These are phyloP conservation scores for Penicillium polonicum DNA, from an alignment of 2,329 filamentous ascomycete species.

Conservation along the genomic window DNA sequence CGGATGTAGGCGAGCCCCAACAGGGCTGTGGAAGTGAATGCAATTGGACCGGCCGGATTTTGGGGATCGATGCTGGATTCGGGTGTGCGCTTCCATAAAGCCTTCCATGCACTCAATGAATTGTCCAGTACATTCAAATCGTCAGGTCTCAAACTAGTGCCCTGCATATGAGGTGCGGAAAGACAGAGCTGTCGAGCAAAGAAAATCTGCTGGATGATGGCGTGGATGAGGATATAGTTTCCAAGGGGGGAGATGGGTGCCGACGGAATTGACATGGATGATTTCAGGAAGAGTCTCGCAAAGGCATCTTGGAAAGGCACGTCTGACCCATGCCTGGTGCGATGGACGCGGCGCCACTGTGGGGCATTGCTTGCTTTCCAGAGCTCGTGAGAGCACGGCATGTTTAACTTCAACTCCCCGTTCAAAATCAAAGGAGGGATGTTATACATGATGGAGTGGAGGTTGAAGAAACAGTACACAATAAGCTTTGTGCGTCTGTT, in stretches of 20 bases:
- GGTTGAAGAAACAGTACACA: conserved; percentile 58
- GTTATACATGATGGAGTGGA: conserved; percentile 63
- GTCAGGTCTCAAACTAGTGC: conserved; percentile 45
- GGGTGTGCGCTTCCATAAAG: conserved; percentile 53
- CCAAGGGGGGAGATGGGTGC: conserved; percentile 50
- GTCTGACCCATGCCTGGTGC: conserved; percentile 35
- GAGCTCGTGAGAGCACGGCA: conserved; percentile 55
- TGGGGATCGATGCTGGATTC: conserved; percentile 56
- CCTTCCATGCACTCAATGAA: conserved; percentile 53
- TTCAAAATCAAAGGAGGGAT: conserved; percentile 59
- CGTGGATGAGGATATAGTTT: conserved; percentile 56
- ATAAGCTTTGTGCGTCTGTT: conserved; percentile 56
- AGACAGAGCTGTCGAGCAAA: conserved; percentile 51
- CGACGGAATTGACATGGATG: conserved; percentile 35
- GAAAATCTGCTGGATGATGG: conserved; percentile 56
- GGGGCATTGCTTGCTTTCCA: conserved; percentile 55
- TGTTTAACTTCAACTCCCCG: conserved; percentile 53
- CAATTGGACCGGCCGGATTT: conserved; percentile 53
- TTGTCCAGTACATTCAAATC: conserved; percentile 47
- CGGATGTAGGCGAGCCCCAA: conserved; percentile 50
- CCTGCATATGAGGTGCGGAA: conserved; percentile 44
- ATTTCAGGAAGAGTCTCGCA: conserved; percentile 45
- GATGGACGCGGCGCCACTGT: conserved; percentile 49
- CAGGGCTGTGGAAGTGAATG: conserved; percentile 53
- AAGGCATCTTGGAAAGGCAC: conserved; percentile 48